Base-by-base conservation (phyloP, 2,329 filamentous ascomycete species). In the Huntiella decipiens region DNA sequence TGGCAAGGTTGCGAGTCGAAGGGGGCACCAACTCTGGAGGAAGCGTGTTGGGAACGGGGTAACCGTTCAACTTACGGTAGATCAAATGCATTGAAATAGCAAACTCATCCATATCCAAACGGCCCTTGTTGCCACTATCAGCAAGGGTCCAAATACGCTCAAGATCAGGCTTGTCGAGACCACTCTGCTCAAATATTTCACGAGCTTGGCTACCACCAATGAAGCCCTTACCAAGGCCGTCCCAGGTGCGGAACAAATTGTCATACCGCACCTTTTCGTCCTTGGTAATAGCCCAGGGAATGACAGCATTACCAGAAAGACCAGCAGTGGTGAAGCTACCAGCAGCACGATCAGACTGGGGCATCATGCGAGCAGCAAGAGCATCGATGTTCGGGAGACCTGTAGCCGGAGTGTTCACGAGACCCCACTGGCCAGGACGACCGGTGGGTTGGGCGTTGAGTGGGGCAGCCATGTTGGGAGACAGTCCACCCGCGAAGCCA, bases 41-140 rank as follows among this genome's bases (percentile, higher is more conserved):
- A 8, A 98, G 70, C 38, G 80, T 79, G 56, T 78, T 82, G 12
- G 91, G 91, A 31, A 96, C 71, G 1, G 88, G 87, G 57, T 96
- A 96, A 33, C 88, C 88, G 56, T 98, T 96, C 45, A 98, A 71
- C 59, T 92, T 94, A 55, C 91, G 75, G 65, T 98, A 98, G 56
- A 98, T 98, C 63, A 98, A 66, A 70, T 98, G 91, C 91, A 98
- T 98, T 7, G 87, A 86, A 44, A 98, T 88, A 6, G 91, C 87
- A 58, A 98, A 98, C 58, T 98, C 91, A 58, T 98, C 91, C 56
- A 96, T 74, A 56, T 98, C 87, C 28, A 98, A 71, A 47, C 87
- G 81, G 13, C 91, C 91, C 60, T 91, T 91, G 61, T 98, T 95
- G 52, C 87, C 81, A 31, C 87, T 81, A 58, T 98, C 91, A 3